Evolutionary conservation across 768 basidiomycete species (phyloP).

Genomic region (Coprinopsis cinerea): DNA sequence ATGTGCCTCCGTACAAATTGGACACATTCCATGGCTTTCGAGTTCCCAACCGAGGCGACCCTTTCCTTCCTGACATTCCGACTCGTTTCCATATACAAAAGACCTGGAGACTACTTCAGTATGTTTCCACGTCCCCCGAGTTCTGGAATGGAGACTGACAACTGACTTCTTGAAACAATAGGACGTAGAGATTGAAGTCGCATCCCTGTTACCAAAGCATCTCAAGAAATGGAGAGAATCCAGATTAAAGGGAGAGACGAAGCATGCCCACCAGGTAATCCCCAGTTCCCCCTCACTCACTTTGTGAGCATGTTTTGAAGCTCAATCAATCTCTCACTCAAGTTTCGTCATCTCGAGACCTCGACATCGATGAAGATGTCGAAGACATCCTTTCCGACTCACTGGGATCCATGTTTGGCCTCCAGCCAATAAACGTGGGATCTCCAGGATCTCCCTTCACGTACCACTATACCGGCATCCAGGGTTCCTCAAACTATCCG

Average conservation of each 20-base stretch:
- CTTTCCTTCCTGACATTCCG: not conserved
- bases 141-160: conserved; percentile 12
- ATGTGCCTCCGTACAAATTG: not conserved
- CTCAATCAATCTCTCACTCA: not conserved
- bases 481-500: conserved; percentile 13
- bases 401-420: conserved; percentile 55
- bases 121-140: conserved; percentile 9
- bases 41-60: not conserved
- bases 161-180: conserved; percentile 12
- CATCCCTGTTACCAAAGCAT: conserved; percentile 3
- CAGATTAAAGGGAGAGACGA: not conserved
- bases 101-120: not conserved
- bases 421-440: conserved; percentile 54
- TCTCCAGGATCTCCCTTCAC: conserved; percentile 48
- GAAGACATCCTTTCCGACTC: conserved; percentile 69
- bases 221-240: not conserved
- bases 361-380: conserved; percentile 26
- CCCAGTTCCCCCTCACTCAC: not conserved
- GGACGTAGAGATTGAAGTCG: not conserved
- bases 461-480: conserved; percentile 27
- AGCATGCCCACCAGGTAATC: not conserved
- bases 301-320: not conserved
- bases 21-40: not conserved
- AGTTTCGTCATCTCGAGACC: no score
- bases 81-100: conserved; percentile 4